Evolutionary conservation across 140 eudicot species (phyloP), one percentile per base, ranked within the genome.

Genomic region (Ambrosia hybrid): DNA sequence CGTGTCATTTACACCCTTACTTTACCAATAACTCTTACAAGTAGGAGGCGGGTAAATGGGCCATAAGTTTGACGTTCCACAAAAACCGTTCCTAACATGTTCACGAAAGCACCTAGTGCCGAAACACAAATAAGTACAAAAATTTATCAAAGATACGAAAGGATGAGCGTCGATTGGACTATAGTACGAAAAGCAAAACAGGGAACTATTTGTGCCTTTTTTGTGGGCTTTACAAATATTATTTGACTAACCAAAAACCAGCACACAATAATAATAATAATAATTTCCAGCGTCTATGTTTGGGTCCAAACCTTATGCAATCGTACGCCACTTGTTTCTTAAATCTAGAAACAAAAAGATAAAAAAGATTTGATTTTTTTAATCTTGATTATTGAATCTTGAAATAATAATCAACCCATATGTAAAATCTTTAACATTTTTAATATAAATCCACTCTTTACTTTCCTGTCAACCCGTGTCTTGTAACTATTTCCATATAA

Each of bases 311-410:
- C 1, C 62, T 16, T 36, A 67, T 76, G 62, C 41, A 76, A 76
- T 58, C 75, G 30, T 17, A 68, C 80, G 80, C 80, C 80, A 68
- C 45, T 68, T n/a, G 80, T 68, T 76, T 76, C 56, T 33, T 11
- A 21, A 46, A 34, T 76, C 80, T 67, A 67, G 63, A 77, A 70
- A 21, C 26, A 21, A 21, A 21, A 21, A 21, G 26, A 57, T 48
- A 16, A 58, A 36, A 33, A 36, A 61, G 3, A 0, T 14, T 7
- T 21, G 26, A 8, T 48, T 12, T 37, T 61, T 33, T 37, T 36
- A 21, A 17, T 49, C 9, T 37, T 73, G 57, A 73, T 73, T 34
- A 63, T 39, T 16, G 46, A 65, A 11, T 65, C 51, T 56, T 76
- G 59, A 57, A 38, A 41, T 41, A 41, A 37, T 59, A 59, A 37